Evolutionary conservation across 106 monocot species (phyloP).

Genomic region (Apostasia ramifera): DNA sequence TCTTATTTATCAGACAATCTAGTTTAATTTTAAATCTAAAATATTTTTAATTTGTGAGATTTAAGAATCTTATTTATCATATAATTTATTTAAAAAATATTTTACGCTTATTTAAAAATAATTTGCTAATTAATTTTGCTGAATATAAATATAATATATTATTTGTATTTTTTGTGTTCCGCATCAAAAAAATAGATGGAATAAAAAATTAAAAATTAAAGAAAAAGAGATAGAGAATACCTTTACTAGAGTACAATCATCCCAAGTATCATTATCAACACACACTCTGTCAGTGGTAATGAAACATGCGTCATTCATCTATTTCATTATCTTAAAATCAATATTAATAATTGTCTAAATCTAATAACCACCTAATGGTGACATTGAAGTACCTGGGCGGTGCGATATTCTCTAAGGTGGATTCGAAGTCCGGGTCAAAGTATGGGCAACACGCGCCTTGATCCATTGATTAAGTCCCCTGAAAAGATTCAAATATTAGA

Average conservation of each 20-base stretch:
- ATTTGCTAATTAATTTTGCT: too few species aligned
- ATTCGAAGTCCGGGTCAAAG: constrained; percentile 34
- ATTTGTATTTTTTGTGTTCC: too few species aligned
- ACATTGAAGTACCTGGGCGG: constrained; percentile 13
- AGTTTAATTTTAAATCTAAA: too few species aligned
- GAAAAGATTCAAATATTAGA: too few species aligned
- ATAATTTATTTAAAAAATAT: too few species aligned
- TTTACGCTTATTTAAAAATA: too few species aligned
- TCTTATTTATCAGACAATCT: too few species aligned
- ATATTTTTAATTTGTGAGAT: too few species aligned
- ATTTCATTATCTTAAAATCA: not conserved
- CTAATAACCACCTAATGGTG: not conserved
- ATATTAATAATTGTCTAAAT: not conserved
- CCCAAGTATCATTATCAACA: constrained; percentile 47
- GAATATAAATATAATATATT: too few species aligned
- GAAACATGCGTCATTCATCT: not conserved
- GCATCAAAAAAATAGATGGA: too few species aligned
- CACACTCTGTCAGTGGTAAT: constrained; percentile 26
- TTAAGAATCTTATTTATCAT: too few species aligned
- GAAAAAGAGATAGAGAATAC: not conserved
- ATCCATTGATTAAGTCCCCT: not conserved
- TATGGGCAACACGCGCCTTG: constrained; percentile 4
- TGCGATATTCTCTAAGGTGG: constrained; percentile 12
- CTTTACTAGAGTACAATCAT: constrained; percentile 57
- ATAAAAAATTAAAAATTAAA: too few species aligned